Conservation (phyloP, 352 stramenopile species). For the Phytophthora pluvialis region DNA sequence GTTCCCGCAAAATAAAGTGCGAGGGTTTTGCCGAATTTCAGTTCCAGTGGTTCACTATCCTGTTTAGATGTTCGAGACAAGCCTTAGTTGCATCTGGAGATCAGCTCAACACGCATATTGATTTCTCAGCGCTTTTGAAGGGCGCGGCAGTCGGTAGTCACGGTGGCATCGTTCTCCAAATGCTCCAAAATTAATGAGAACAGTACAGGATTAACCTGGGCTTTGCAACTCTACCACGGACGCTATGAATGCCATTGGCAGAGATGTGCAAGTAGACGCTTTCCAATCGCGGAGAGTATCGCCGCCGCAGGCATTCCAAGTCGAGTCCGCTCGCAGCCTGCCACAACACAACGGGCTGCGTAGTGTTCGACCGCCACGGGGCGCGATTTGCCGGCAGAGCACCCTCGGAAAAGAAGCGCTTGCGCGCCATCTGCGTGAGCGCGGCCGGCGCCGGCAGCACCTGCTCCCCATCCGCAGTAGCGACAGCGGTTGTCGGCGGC, state of each 20-base stretch:
- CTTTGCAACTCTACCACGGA: neutral
- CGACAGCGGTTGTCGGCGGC: neutral
- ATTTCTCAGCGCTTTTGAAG: too few species aligned
- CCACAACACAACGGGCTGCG: slow-evolving; percentile 4
- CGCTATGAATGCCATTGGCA: too few species aligned
- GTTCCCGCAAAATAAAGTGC: neutral
- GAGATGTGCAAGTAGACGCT: too few species aligned
- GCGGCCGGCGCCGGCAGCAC: neutral
- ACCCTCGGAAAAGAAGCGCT: slow-evolving; percentile 12
- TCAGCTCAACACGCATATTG: too few species aligned
- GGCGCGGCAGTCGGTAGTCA: too few species aligned
- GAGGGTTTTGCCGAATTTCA: neutral
- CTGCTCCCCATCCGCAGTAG: neutral
- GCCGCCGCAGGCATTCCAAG: neutral
- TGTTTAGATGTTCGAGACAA: too few species aligned
- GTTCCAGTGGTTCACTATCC: neutral
- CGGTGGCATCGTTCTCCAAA: neutral
- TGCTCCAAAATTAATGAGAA: neutral
- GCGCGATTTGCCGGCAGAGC: slow-evolving; percentile 9
- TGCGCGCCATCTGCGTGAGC: slow-evolving; percentile 15
- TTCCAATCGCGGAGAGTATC: neutral
- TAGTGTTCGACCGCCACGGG: slow-evolving; percentile 13
- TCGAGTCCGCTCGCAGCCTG: neutral
- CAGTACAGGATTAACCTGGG: neutral
- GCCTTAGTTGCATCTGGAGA: too few species aligned